Evolutionary conservation across 164 flowering plant species (phyloP).

Genomic region (Liriodendron chinense): DNA sequence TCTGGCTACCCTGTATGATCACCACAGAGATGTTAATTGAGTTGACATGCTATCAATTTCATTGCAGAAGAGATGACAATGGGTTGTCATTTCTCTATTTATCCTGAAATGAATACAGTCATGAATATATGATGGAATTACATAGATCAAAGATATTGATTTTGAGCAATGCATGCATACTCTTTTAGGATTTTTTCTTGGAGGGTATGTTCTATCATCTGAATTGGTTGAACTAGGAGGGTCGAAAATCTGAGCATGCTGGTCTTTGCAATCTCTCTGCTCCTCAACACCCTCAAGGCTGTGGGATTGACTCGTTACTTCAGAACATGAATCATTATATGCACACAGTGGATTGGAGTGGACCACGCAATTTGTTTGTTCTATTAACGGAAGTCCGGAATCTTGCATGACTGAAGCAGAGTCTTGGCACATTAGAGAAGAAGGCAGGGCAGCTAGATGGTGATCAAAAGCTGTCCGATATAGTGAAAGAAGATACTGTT

Average conservation of each 20-base stretch:
- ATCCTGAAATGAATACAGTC: not conserved
- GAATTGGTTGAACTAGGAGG: constrained; percentile 5
- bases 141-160: not conserved
- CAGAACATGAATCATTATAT: constrained; percentile 1
- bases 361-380: not conserved
- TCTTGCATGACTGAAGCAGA: constrained; percentile 8
- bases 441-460: constrained; percentile 21
- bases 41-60: not conserved
- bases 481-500: constrained; percentile 48
- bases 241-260: constrained; percentile 6
- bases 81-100: not conserved
- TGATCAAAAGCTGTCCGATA: constrained; percentile 42
- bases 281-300: constrained; percentile 11
- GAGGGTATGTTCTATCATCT: constrained; percentile 12
- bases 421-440: constrained; percentile 5
- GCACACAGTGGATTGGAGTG: not conserved
- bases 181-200: constrained; percentile 15
- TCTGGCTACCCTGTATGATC: constrained; percentile 32
- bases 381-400: not conserved
- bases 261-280: constrained; percentile 5
- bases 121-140: not conserved
- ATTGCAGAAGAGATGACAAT: not conserved
- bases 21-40: not conserved
- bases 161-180: constrained; percentile 10
- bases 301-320: not conserved